Evolutionary conservation across 2,329 filamentous ascomycete species (phyloP), one percentile per base, ranked within the genome.

Genomic region (Fusarium subtropicale): DNA sequence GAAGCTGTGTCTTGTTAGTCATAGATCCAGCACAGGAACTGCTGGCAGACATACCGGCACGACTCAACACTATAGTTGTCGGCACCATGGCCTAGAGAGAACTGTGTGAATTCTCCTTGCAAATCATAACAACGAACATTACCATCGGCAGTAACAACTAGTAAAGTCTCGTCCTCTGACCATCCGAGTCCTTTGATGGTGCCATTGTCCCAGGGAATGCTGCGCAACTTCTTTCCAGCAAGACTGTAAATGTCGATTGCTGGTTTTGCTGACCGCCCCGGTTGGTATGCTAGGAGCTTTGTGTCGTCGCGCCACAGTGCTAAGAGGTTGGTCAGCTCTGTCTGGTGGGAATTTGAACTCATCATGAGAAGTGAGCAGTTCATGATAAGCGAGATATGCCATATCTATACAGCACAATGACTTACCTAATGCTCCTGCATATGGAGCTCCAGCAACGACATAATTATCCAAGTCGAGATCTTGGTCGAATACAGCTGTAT

Each of bases 381-480:
- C 50, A 56, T 61, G 31, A 38, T 31, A 6, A 15, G 16, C 28
- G 48, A 57, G 15, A 16, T 7, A n/a, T 46, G 54, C 36, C 41
- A 33, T 41, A 26, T 39, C n/a, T 39, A 22, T 52, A 24, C n/a
- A 22, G 15, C 26, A 41, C 24, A 12, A 10, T 36, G 18, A 74
- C 85, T 79, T 89, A 97, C 94, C 94, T 84, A 98, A 86, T 77
- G 96, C 94, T 76, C 96, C 96, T 75, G 92, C 94, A 80, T 96
- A 97, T 26, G 94, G 94, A 78, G 96, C 97, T 76, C 94, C 96
- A 60, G 91, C 90, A 76, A 97, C 90, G 75, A 95, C 87, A 83
- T 97, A 97, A 83, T 96, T 97, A 84, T 97, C 94, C 72, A 99
- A 88, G 82, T 99, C 94, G 67, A 97, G 85, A 78, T 97, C 94